Base-by-base conservation (phyloP, 2,329 filamentous ascomycete genomes). In the Fusarium virguliforme region DNA sequence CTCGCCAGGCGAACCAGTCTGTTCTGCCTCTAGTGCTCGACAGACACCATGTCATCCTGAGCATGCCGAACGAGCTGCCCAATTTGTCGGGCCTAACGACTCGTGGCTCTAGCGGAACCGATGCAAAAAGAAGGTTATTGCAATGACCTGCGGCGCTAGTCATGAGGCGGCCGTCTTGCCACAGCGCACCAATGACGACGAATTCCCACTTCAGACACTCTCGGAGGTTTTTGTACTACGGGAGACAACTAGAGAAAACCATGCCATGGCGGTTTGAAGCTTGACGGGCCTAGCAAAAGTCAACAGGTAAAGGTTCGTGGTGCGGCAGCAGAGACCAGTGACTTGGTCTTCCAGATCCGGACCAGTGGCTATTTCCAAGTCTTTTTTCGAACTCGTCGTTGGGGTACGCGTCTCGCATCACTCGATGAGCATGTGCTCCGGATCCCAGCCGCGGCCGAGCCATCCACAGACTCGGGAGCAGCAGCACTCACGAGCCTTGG, bases 131-230 rank as follows among this genome's bases (percentile, higher is more conserved):
- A 53, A 59, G 58, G 40, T 54, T 61, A 62, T 65, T 50, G 50
- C 51, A 66, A 66, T 60, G 59, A 60, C 66, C 43, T 67, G 37
- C 56, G 37, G 60, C 50, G 50, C 63, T 68, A 67, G 41, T 26
- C 40, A 54, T 41, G 26, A 48, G 28, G 58, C 35, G 43, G 41
- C 41, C 8, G 48, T 43, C 48, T 46, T 35, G 24, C 35, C 48
- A 7, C 24, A 22, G 28, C 30, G 22, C 22, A 15, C 57, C 46
- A 65, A 65, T 65, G 26, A 57, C 41, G 56, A 22, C n/a, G 56
- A 58, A 35, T 48, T 30, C 37, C 38, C 55, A 34, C 43, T 46
- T 46, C 37, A 43, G 30, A 37, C 40, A 57, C 26, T 30, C 26
- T 57, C 54, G 54, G 37, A 35, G 55, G 40, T 34, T 58, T 35